These are phyloP conservation scores for Bruguiera hainesii DNA, from an alignment of 441 rosid species.

Conservation along the genomic window DNA sequence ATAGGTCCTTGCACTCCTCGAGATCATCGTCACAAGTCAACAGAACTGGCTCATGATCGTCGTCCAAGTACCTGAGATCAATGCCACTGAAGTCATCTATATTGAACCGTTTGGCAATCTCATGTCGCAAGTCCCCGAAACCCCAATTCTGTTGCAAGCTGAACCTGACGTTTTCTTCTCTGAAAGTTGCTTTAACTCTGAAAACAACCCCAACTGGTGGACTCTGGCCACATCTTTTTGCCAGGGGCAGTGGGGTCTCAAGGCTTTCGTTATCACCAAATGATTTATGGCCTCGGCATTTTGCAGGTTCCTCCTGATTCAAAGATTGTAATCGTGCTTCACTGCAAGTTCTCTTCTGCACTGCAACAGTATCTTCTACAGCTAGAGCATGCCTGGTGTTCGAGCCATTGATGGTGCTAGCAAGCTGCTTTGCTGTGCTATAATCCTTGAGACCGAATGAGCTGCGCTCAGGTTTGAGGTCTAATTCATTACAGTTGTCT, in stretches of 20 bases:
- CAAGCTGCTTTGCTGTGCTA: constrained; percentile 18
- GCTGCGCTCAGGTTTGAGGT: constrained; percentile 17
- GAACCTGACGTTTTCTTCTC: constrained; percentile 33
- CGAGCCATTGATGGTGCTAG: constrained; percentile 13
- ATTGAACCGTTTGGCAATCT: constrained; percentile 45
- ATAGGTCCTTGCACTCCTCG: constrained; percentile 75
- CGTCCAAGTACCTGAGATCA: constrained; percentile 72
- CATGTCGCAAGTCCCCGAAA: constrained; percentile 30
- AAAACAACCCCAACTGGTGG: constrained; percentile 1
- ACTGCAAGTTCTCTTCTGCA: constrained; percentile 38
- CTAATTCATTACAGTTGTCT: constrained; percentile 7
- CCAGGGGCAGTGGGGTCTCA: constrained; percentile 32
- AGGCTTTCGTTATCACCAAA: constrained; percentile 32
- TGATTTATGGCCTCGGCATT: constrained; percentile 50
- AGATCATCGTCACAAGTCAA: constrained; percentile 88
- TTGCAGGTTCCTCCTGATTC: constrained; percentile 43
- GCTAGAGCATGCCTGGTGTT: constrained; percentile 27
- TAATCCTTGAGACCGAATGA: constrained; percentile 12
- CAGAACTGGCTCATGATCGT: constrained; percentile 74
- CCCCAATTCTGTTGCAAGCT: constrained; percentile 34
- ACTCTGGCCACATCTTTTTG: constrained; percentile 17
- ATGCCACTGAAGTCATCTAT: constrained; percentile 47
- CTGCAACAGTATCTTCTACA: constrained; percentile 30
- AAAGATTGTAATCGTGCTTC: constrained; percentile 37
- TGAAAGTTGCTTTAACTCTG: constrained; percentile 29